Evolutionary conservation across 2,329 filamentous ascomycete species (phyloP), one percentile per base, ranked within the genome.

Genomic region (Colletotrichum agaves): DNA sequence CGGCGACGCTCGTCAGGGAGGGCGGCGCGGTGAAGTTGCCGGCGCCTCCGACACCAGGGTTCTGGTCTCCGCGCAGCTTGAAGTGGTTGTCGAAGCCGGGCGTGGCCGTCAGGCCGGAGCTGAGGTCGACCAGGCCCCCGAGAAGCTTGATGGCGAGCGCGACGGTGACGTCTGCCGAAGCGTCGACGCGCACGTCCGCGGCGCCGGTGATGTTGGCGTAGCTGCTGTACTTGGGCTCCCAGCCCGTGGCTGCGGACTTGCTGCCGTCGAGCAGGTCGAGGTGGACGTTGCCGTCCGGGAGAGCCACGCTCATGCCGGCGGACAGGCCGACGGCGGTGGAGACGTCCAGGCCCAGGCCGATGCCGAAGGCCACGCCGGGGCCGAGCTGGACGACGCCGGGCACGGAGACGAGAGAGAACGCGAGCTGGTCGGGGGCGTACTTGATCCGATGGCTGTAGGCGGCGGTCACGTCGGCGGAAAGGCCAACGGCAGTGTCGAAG

Each of bases 301-400:
- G 71, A 7, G 69, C 67, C 37, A 79, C 71, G n/a, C 73, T 73
- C 7, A 80, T 63, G 1, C 75, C 76, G 7, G 77, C 74, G 0
- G 71, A 73, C 35, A 79, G 70, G 7, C 73, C 72, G 8, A 79
- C 72, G 2, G 75, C 73, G n/a, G 74, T 78, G 7, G 73, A 74
- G n/a, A 74, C 72, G 15, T 74, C 75, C 12, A 82, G 56, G 47
- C 80, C 76, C 10, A 77, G 75, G n/a, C 78, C 79, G 50, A 82
- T 72, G 5, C 70, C 74, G 69, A 81, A 81, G 5, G 71, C 75
- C 23, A 83, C 71, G 31, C 74, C 75, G 0, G 80, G 78, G 15
- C 77, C 78, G 15, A 82, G 74, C 44, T 75, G 72, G 44, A 83
- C 69, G 58, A 83, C 75, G 21, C 80, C 78, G 2, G 82, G 81